Base-by-base conservation (phyloP, 2,329 filamentous ascomycete species). In the Bipolaris oryzae region DNA sequence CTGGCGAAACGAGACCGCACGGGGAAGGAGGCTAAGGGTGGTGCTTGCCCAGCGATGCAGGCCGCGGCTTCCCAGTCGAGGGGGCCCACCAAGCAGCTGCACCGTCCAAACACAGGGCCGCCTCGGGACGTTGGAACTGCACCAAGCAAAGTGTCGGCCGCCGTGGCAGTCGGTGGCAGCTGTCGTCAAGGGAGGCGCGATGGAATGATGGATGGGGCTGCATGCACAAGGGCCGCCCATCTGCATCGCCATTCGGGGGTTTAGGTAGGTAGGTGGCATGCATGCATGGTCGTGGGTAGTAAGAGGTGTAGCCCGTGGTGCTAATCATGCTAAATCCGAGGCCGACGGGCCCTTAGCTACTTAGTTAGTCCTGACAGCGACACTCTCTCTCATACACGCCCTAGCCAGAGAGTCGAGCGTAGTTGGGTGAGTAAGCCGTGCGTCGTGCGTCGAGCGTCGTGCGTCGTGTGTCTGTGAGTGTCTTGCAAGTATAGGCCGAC, bases 11-110 rank as follows among this genome's bases (percentile, higher is more conserved):
- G 59, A 61, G 52, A 57, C 53, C 59, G 48, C 50, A 61, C 59
- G 53, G 53, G 56, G 59, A 59, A 61, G 59, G 59, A 59, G 59
- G 44, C 41, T 49, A 56, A 54, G 53, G 58, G 39, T 53, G 50
- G 50, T 53, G 55, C 55, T 53, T 42, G 43, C 48, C 28, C 33
- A 44, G 42, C 37, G 31, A 28, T 42, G 53, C 48, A 56, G 49
- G 50, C 57, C 54, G 54, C 54, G 57, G 57, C 57, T 60, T 54
- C 50, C 53, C 47, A 41, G 25, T 39, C 46, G 42, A 21, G 48
- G 48, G 48, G 48, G 28, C 48, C 48, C 48, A 50, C 48, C 38
- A 6, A 10, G 28, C 28, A n/a, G 11, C n/a, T 28, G 28, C 28
- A n/a, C 38, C n/a, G 38, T 42, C 48, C 37, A 50, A 50, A 43